Base-by-base conservation (phyloP, 1,139 yeast genomes). In the Blastobotrys elegans region DNA sequence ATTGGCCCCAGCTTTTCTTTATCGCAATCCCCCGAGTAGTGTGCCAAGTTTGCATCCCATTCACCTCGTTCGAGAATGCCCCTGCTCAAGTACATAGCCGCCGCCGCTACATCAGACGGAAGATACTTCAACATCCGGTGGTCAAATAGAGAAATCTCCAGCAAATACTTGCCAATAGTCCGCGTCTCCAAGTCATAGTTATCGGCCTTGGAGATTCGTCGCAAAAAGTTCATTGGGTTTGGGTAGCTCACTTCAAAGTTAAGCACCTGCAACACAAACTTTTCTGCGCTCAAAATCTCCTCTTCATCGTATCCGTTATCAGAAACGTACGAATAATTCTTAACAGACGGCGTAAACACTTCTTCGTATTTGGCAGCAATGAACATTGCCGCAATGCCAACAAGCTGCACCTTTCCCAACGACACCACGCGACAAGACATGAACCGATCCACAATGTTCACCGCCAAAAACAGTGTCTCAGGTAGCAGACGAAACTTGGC, bases 321-420 rank as follows among this genome's bases (percentile, higher is more conserved):
- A 40, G 95, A 85, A 58, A 87, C 88, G 63, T 84, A 85, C 11
- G 95, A 90, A 67, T 88, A 89, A 68, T 88, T 86, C 57, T 82
- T 79, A 48, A 89, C 87, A 35, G 94, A 82, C 14, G 97, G 97
- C 8, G 92, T 80, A 63, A 86, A 86, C 42, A 90, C 96, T 68
- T 90, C 97, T 69, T 90, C 97, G 64, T 87, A 89, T 69, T 92
- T 92, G 21, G 97, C 92, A 31, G 97, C 96, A 56, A 90, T 85
- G 67, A 90, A 88, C 55, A 92, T 68, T 20, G 95, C 81, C 1
- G 96, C 89, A 1, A 96, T 85, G 11, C 97, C 97, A 42, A 90
- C 79, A 50, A 90, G 73, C 71, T 92, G 98, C 50, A 92, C 72
- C 68, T 87, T 82, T 61, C 85, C 90, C 52, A 89, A 79, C 58